These are phyloP conservation scores for Endocarpon pusillum DNA, from an alignment of 495 filamentous ascomycete species.

Conservation along the genomic window DNA sequence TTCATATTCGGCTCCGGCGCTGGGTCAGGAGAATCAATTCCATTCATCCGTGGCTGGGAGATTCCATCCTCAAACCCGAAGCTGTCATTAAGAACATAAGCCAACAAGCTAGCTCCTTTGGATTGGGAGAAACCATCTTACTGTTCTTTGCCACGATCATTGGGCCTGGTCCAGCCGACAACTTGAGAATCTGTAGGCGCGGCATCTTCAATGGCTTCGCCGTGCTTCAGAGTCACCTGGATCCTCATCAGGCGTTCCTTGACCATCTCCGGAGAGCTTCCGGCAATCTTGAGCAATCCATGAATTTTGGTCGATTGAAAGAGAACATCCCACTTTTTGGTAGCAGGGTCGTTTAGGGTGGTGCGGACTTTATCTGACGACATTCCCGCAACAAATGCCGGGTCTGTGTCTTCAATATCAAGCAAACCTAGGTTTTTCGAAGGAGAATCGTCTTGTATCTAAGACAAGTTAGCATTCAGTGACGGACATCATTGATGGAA, in stretches of 20 bases:
- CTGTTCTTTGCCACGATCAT: conserved; percentile 3
- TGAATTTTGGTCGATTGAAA: conserved; percentile 1
- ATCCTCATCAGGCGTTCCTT: conserved; percentile 1
- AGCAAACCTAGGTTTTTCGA: neutral
- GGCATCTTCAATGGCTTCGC: conserved; percentile 1
- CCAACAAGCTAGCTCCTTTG: conserved; percentile 1
- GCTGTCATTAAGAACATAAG: conserved; percentile 6
- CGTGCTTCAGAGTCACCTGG: conserved; percentile 1
- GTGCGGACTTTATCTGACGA: neutral
- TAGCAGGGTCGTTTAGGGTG: conserved; percentile 1
- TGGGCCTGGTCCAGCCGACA: conserved; percentile 1
- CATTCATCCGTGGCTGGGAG: conserved; percentile 16
- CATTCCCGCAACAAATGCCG: conserved; percentile 1
- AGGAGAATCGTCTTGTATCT: neutral
- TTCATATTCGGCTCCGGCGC: conserved; percentile 1
- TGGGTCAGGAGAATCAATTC: conserved; percentile 9
- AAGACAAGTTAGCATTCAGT: neutral
- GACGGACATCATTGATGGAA: neutral
- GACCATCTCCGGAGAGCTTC: neutral
- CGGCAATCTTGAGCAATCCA: neutral
- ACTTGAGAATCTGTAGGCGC: conserved; percentile 1
- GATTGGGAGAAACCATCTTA: neutral
- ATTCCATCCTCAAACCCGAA: conserved; percentile 19
- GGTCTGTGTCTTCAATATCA: conserved; percentile 1
- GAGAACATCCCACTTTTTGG: conserved; percentile 2